A percentile compares a stretch with the other conserved stretches of the same genome.
phyloP scores from a whole-genome alignment of 371 early-diverging fungal species.

The Mucor circinelloides region DNA sequence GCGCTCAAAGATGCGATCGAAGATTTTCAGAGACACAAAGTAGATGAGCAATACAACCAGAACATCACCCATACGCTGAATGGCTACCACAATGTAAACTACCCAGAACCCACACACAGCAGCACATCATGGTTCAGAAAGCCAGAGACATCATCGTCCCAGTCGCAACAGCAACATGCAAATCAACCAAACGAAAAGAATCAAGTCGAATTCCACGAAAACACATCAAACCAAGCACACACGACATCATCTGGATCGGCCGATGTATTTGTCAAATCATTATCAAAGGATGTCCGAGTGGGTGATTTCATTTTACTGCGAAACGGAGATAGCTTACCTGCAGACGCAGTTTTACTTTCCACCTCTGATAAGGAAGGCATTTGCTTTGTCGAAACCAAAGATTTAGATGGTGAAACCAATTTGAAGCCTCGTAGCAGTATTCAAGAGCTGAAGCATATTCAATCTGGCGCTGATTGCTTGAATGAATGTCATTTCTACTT shows the following conservation, averaged over 20 bases:
- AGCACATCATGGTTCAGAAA: not conserved
- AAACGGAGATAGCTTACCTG: conserved; percentile 88
- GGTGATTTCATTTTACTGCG: conserved; percentile 90
- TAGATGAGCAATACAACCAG: conserved; percentile 88
- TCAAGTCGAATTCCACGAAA: not conserved
- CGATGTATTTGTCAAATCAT: conserved; percentile 18
- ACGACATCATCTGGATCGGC: not conserved
- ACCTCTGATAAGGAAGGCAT: conserved; percentile 72
- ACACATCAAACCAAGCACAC: not conserved
- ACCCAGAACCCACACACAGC: conserved; percentile 20
- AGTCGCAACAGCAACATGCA: not conserved
- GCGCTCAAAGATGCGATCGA: conserved; percentile 97
- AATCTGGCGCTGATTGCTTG: conserved; percentile 66
- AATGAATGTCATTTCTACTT: conserved; percentile 58
- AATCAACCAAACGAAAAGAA: not conserved
- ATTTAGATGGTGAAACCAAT: conserved; percentile 97
- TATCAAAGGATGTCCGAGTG: conserved; percentile 74
- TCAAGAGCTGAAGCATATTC: conserved; percentile 64
- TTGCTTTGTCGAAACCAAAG: conserved; percentile 93
- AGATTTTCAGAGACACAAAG: conserved; percentile 91
- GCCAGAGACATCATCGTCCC: not conserved
- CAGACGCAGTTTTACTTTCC: conserved; percentile 85
- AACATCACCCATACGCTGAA: conserved; percentile 69
- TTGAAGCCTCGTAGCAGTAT: conserved; percentile 78
- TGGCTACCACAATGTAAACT: conserved; percentile 80